These are phyloP conservation scores for Coemansia biformis DNA, from an alignment of 192 early-diverging fungal genomes.

Conservation along the genomic window DNA sequence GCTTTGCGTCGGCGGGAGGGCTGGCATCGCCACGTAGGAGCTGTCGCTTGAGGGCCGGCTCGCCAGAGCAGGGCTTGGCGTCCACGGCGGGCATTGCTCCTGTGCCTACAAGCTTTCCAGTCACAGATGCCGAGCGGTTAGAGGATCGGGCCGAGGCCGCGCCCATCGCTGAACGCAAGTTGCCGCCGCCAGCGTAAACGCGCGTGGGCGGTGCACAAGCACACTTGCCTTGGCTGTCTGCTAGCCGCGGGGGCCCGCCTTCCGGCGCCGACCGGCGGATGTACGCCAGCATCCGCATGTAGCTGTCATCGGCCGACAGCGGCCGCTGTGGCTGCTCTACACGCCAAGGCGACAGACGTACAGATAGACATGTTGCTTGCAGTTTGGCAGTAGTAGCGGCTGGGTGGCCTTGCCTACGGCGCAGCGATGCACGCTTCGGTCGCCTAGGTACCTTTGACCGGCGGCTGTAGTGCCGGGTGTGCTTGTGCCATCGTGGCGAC, in stretches of 20 bases:
- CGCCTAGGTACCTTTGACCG: too few relatives aligned
- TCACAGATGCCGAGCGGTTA: too few relatives aligned
- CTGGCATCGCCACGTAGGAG: too few relatives aligned
- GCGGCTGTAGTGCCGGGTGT: constrained; percentile 6
- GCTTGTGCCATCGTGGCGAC: constrained; percentile 10
- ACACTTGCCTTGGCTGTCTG: constrained; percentile 9
- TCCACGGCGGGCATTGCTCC: too few relatives aligned
- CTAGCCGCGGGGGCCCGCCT: not conserved
- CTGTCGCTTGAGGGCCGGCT: too few relatives aligned
- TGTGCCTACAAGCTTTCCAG: constrained; percentile 1
- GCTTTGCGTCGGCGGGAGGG: too few relatives aligned
- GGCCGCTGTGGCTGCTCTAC: not conserved
- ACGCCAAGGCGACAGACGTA: not conserved
- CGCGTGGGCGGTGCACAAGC: not conserved
- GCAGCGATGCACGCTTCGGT: too few relatives aligned
- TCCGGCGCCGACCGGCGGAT: constrained; percentile 15
- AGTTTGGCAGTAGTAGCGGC: too few relatives aligned
- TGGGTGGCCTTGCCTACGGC: too few relatives aligned
- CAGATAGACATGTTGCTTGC: not conserved
- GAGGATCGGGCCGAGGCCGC: too few relatives aligned
- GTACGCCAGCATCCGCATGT: constrained; percentile 19
- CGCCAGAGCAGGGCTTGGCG: too few relatives aligned
- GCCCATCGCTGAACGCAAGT: too few relatives aligned
- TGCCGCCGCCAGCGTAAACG: not conserved
- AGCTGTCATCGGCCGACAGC: not conserved